A percentile compares a stretch with the other conserved stretches of the same genome.
Conservation (phyloP, 2,329 filamentous ascomycete species). For the Sporothrix schenckii region DNA sequence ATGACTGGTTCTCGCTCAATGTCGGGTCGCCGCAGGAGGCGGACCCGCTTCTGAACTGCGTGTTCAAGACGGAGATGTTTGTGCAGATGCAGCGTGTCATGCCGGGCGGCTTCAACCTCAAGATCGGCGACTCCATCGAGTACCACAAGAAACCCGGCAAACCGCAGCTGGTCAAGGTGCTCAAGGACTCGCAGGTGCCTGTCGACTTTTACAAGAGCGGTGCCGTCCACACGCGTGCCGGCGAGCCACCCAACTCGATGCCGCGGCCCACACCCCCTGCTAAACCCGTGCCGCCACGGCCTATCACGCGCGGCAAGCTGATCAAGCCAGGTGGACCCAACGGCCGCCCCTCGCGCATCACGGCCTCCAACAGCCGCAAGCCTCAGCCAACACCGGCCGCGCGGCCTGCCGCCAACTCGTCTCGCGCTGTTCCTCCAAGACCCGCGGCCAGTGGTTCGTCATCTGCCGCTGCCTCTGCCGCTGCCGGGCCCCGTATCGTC, state of each 20-base stretch:
- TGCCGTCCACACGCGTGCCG: conserved; percentile 80
- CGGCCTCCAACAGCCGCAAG: conserved; percentile 40
- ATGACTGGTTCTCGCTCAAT: conserved; percentile 96
- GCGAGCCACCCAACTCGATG: conserved; percentile 78
- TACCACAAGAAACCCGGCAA: conserved; percentile 99
- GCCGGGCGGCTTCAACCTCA: conserved; percentile 77
- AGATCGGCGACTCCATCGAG: conserved; percentile 81
- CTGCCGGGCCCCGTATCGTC: conserved; percentile 42
- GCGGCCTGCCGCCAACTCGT: conserved; percentile 17
- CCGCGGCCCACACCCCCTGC: conserved; percentile 85
- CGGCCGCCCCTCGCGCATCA: conserved; percentile 74
- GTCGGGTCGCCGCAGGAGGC: conserved; percentile 88
- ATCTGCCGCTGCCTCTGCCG: conserved; percentile 39
- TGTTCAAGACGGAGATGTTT: conserved; percentile 97
- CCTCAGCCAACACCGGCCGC: conserved; percentile 13
- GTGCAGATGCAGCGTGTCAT: conserved; percentile 83
- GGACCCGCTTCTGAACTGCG: conserved; percentile 88
- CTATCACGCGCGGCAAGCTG: conserved; percentile 90
- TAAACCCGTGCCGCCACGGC: conserved; percentile 82
- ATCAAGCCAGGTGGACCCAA: conserved; percentile 87
- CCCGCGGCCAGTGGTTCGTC: conserved; percentile 36
- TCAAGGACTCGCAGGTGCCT: conserved; percentile 78
- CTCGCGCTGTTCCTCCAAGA: conserved; percentile 39
- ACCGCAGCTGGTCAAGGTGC: conserved; percentile 80
- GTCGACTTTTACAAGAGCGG: conserved; percentile 94